A percentile compares a stretch with the other conserved stretches of the same genome.
Evolutionary conservation across 345 rosid genomes (phyloP).

Genomic region (Iberis pinnata): DNA sequence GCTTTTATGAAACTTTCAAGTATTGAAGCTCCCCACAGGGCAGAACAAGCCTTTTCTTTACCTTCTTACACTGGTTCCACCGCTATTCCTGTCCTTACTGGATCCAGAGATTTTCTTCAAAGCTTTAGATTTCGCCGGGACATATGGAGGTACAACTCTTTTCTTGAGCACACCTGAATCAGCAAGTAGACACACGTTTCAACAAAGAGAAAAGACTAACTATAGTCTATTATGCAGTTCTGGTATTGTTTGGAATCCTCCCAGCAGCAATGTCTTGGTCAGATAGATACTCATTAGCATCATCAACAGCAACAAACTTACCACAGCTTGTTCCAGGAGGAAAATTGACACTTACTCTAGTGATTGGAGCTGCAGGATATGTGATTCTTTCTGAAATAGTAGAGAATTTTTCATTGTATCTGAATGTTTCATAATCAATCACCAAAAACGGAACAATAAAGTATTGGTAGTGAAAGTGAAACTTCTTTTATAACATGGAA

Average conservation of each 20-base stretch:
- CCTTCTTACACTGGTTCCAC: constrained; percentile 72
- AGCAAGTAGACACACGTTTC: not conserved
- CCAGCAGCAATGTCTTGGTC: constrained; percentile 97
- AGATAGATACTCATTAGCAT: constrained; percentile 49
- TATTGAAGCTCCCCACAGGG: constrained; percentile 58
- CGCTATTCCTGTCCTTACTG: constrained; percentile 54
- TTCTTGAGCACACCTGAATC: constrained; percentile 2
- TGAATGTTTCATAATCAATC: not conserved
- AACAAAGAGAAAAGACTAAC: not conserved
- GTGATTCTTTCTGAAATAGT: constrained; percentile 53
- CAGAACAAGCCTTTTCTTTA: constrained; percentile 57
- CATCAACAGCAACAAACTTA: constrained; percentile 29
- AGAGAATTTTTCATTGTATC: constrained; percentile 13
- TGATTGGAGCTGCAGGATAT: constrained; percentile 56
- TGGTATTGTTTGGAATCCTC: constrained; percentile 72
- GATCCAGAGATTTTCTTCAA: constrained; percentile 92
- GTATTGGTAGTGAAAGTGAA: not conserved
- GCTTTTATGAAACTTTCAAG: constrained; percentile 30
- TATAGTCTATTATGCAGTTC: constrained; percentile 32
- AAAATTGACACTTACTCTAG: constrained; percentile 46
- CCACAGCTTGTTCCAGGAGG: constrained; percentile 73
- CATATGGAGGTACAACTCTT: constrained; percentile 66
- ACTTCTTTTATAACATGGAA: constrained; percentile 19
- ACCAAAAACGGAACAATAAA: not conserved
- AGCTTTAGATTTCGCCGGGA: constrained; percentile 91